phyloP scores from a whole-genome alignment of 176 grass and related monocot genomes.

The Chloris gayana region DNA sequence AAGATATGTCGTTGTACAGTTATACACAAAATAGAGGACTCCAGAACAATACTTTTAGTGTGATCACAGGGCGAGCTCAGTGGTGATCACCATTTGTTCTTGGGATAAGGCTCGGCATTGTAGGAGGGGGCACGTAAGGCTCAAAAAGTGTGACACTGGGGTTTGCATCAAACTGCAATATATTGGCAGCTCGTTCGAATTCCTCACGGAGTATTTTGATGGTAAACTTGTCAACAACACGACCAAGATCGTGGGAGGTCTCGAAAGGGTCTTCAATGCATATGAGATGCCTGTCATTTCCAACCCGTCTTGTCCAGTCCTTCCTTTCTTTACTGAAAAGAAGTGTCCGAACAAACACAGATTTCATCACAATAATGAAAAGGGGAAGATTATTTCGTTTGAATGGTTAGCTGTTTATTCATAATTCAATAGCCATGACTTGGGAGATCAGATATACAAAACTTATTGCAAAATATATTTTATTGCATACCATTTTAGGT shows the following conservation, averaged over 20 bases:
- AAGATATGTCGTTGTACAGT: conserved; percentile 43
- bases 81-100: conserved; percentile 8
- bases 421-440: background rate
- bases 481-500: background rate
- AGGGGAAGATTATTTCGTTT: conserved; percentile 11
- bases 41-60: conserved; percentile 1
- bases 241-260: conserved; percentile 87
- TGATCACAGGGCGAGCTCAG: conserved; percentile 6
- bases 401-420: conserved; percentile 19
- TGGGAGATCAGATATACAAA: conserved; percentile 3
- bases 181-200: conserved; percentile 89
- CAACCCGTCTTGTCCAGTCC: conserved; percentile 88
- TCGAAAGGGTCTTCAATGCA: conserved; percentile 99
- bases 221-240: conserved; percentile 78
- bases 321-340: conserved; percentile 77
- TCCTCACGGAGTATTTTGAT: conserved; percentile 91
- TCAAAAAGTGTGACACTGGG: conserved; percentile 72
- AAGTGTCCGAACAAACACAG: conserved; percentile 27
- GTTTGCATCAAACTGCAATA: conserved; percentile 76
- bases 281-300: conserved; percentile 94
- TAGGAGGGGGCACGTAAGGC: conserved; percentile 54
- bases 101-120: background rate
- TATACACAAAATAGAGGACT: conserved; percentile 33
- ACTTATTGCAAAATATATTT: conserved; percentile 16
- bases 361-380: conserved; percentile 1